Evolutionary conservation across 2,329 filamentous ascomycete genomes (phyloP).

Genomic region (Fusarium bulbicola): DNA sequence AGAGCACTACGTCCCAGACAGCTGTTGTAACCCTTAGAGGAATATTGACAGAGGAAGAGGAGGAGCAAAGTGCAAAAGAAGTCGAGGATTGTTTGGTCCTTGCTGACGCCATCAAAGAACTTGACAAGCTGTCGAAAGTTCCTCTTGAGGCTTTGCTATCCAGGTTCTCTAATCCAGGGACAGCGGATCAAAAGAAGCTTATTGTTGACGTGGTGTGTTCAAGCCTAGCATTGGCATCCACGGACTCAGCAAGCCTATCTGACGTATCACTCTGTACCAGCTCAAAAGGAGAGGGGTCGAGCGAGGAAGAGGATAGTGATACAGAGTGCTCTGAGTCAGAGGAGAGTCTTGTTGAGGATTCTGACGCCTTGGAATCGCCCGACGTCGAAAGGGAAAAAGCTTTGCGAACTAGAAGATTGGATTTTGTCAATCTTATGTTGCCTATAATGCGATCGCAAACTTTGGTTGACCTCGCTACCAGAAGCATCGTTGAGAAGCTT

Average conservation of each 20-base stretch:
- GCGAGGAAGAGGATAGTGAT: not conserved
- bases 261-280: not conserved
- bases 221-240: rapidly evolving
- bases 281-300: not conserved
- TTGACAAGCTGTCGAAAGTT: not conserved
- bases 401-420: not conserved
- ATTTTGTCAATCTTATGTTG: not conserved
- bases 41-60: not conserved
- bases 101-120: not conserved
- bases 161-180: not conserved
- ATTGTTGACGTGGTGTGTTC: not conserved
- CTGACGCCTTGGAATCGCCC: too few species aligned
- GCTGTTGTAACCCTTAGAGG: not conserved
- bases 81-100: not conserved
- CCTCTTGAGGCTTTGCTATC: not conserved
- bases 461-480: not conserved
- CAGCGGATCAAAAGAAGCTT: not conserved
- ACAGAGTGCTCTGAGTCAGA: not conserved
- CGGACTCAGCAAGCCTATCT: not conserved
- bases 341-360: not conserved
- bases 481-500: not conserved
- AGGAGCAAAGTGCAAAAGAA: not conserved
- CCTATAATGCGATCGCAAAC: not conserved
- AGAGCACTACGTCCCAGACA: not conserved
- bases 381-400: not conserved